Evolutionary conservation across 345 rosid genomes (phyloP), one percentile per base, ranked within the genome.

Genomic region (Streptanthus diversifolius): DNA sequence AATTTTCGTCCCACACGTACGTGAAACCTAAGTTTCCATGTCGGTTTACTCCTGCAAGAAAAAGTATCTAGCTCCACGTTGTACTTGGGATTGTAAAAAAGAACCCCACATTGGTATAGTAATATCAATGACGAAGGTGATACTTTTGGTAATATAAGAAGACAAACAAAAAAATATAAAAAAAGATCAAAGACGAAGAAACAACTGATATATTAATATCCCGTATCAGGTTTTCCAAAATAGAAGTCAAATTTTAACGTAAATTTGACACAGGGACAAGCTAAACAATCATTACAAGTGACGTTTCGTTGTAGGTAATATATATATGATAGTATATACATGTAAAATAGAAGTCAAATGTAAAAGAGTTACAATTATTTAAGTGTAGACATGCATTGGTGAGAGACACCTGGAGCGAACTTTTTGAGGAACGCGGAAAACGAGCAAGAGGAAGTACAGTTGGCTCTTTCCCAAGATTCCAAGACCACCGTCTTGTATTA

Each of bases 341-440:
- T n/a, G n/a, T n/a, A n/a, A n/a, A n/a, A n/a, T n/a, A n/a, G n/a
- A n/a, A n/a, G n/a, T n/a, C n/a, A n/a, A n/a, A n/a, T n/a, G n/a
- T n/a, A n/a, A n/a, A n/a, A 14, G 17, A 13, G 6, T 1, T 0
- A 14, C 3, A 14, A n/a, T n/a, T 40, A 41, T 9, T 8, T 43
- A 48, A 64, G 40, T 30, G 14, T 65, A 48, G 9, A 65, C 21
- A 21, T 47, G 36, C 17, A 66, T 25, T 25, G n/a, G 18, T 49
- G 61, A 39, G 29, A 57, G 66, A 44, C 66, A 70, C 66, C 36
- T 57, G 57, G 66, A 19, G 2, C 17, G 45, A 44, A 1, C 56
- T 33, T 37, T 53, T 41, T 24, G 43, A 61, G 33, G 61, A 61
- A 61, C 68, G 60, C 75, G 75, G 58, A 70, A 70, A 33, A 35